phyloP scores from a whole-genome alignment of 805 yeast genomes.

The Nakazawaea ishiwadae region DNA sequence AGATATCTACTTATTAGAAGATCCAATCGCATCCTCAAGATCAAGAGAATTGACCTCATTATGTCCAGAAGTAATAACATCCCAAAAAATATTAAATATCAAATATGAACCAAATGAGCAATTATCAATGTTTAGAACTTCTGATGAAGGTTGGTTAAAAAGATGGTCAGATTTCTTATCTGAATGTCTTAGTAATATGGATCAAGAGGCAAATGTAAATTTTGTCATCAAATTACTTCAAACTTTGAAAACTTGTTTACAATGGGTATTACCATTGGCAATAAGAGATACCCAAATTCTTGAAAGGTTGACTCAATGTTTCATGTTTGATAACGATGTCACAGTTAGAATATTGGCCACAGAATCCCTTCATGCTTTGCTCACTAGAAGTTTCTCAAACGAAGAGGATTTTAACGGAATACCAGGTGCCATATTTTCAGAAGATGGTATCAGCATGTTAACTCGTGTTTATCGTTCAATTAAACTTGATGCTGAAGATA shows the following conservation, averaged over 20 bases:
- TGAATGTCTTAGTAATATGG: constrained; percentile 35
- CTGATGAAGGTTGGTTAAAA: constrained; percentile 80
- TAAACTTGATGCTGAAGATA: constrained; percentile 59
- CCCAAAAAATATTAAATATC: constrained; percentile 55
- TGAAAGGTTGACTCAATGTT: constrained; percentile 53
- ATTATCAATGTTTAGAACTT: constrained; percentile 59
- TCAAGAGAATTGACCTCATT: constrained; percentile 73
- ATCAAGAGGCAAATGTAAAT: constrained; percentile 28
- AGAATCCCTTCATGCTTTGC: constrained; percentile 85
- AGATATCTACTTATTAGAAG: constrained; percentile 88
- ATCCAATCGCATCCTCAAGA: constrained; percentile 81
- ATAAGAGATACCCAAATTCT: constrained; percentile 64
- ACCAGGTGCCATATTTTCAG: constrained; percentile 71
- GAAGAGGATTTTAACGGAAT: constrained; percentile 70
- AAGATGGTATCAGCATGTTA: constrained; percentile 70
- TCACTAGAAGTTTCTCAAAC: constrained; percentile 70
- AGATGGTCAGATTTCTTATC: constrained; percentile 61
- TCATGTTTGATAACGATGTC: constrained; percentile 47
- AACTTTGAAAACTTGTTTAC: constrained; percentile 82
- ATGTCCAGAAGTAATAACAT: constrained; percentile 78
- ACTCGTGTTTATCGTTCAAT: constrained; percentile 58
- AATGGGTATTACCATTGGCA: constrained; percentile 83
- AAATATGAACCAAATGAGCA: constrained; percentile 66
- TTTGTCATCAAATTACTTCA: constrained; percentile 69
- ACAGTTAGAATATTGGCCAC: constrained; percentile 77